Evolutionary conservation across 805 yeast genomes (phyloP).

Genomic region (Saturnispora mendoncae): DNA sequence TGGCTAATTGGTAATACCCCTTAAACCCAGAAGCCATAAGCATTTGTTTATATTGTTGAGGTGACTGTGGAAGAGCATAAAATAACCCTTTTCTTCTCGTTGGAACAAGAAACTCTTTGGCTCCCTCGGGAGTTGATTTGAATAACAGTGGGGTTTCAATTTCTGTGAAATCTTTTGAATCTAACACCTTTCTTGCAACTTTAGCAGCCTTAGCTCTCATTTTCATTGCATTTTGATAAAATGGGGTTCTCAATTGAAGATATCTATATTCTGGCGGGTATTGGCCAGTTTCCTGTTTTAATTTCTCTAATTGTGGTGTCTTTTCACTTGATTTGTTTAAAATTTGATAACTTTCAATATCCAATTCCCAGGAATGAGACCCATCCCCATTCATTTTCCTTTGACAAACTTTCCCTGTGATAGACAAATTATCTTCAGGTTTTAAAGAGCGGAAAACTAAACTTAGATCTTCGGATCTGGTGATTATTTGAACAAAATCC

Average conservation of each 20-base stretch:
- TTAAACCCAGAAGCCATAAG: constrained; percentile 90
- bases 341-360: constrained; percentile 40
- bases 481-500: constrained; percentile 49
- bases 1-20: constrained; percentile 82
- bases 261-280: constrained; percentile 78
- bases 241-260: constrained; percentile 61
- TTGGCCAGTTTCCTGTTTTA: constrained; percentile 43
- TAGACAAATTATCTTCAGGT: constrained; percentile 67
- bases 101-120: constrained; percentile 91
- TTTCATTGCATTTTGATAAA: constrained; percentile 46
- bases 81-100: constrained; percentile 54
- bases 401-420: constrained; percentile 43
- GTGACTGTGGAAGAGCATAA: constrained; percentile 95
- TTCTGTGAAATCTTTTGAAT: constrained; percentile 51
- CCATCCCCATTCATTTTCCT: constrained; percentile 20
- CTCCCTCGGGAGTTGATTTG: constrained; percentile 97
- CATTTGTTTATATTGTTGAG: constrained; percentile 94
- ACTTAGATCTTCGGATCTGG: constrained; percentile 31
- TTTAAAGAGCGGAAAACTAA: constrained; percentile 37
- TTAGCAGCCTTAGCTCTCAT: constrained; percentile 49
- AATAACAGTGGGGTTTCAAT: constrained; percentile 89
- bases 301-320: constrained; percentile 59
- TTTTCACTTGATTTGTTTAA: constrained; percentile 52
- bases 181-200: constrained; percentile 31
- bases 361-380: constrained; percentile 44